Conservation (phyloP, 306 rosid genomes). For the Aeschynomene evenia region DNA sequence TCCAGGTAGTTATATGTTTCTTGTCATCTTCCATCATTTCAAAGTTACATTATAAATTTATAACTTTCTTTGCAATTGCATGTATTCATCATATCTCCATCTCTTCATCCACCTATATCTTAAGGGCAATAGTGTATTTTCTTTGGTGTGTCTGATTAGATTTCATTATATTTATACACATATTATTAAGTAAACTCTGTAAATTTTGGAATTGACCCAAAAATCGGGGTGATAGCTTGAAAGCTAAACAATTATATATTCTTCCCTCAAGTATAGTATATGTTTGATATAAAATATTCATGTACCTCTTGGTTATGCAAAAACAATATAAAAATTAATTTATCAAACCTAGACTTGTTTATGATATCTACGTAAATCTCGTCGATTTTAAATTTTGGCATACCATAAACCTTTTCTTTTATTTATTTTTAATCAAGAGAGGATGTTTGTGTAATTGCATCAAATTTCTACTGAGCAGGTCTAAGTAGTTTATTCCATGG, state of each 20-base stretch:
- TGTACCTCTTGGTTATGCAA: background rate
- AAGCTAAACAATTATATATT: background rate
- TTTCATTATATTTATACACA: background rate
- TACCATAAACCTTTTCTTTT: constrained; percentile 11
- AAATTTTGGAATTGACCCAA: background rate
- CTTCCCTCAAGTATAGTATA: background rate
- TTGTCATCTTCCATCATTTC: constrained; percentile 19
- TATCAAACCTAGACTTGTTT: background rate
- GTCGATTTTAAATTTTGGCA: background rate
- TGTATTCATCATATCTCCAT: constrained; percentile 1
- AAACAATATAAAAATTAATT: constrained; percentile 6
- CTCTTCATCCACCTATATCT: constrained; percentile 2
- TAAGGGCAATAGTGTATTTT: too few species aligned
- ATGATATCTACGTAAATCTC: background rate
- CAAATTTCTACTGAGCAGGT: background rate
- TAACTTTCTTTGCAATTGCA: constrained; percentile 11
- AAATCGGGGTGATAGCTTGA: constrained; percentile 1
- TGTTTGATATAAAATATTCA: background rate
- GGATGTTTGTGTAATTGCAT: constrained; percentile 3
- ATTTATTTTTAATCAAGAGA: background rate
- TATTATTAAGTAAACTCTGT: background rate
- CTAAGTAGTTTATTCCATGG: background rate
- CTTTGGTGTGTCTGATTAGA: constrained; percentile 8
- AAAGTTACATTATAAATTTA: background rate
- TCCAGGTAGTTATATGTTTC: constrained; percentile 56